Evolutionary conservation across 2,329 filamentous ascomycete genomes (phyloP), one percentile per base, ranked within the genome.

Genomic region (Diaporthe amygdali): DNA sequence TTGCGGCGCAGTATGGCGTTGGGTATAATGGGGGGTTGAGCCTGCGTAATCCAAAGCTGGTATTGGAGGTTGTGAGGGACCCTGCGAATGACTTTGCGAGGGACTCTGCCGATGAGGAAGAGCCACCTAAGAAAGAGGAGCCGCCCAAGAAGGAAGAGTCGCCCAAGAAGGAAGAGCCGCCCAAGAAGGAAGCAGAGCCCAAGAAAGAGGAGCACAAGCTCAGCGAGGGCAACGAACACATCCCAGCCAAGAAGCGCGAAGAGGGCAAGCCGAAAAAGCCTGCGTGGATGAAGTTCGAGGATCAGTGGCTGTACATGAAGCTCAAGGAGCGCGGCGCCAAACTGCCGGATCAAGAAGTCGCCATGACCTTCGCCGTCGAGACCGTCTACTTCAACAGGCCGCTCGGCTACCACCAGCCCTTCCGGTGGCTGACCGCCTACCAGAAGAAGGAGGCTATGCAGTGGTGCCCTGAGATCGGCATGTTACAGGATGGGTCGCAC

Each of bases 1-100:
- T 80, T 41, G 49, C 61, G 14, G 25, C 64, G 9, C n/a, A 69
- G 12, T 74, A 75, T 27, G 73, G 78, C 39, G 22, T 73, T 0
- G 77, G 76, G 2, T 81, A 77, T 70, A 80, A 81, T 66, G 80
- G 79, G n/a, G 79, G 78, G 0, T 59, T 81, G 47, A 80, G 79
- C 15, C 69, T 81, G 41, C 75, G 80, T 2, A 79, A 77, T 68
- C 78, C 78, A 22, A 76, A 70, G 44, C 70, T 77, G 46, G 68
- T 76, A 22, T 61, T 77, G 14, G 46, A 66, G 20, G 69, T 77
- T 14, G 51, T 73, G 5, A 66, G 71, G 39, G 70, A 71, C 27
- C 70, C 70, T 2, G 71, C 68, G 30, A 64, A 55, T n/a, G 25
- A 69, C 55, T 70, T 72, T 68, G 74, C 46, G 2, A 51, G 32